A percentile compares a stretch with the other conserved stretches of the same genome.
Conservation (phyloP, 2,329 filamentous ascomycete genomes). For the Fusarium foetens region DNA sequence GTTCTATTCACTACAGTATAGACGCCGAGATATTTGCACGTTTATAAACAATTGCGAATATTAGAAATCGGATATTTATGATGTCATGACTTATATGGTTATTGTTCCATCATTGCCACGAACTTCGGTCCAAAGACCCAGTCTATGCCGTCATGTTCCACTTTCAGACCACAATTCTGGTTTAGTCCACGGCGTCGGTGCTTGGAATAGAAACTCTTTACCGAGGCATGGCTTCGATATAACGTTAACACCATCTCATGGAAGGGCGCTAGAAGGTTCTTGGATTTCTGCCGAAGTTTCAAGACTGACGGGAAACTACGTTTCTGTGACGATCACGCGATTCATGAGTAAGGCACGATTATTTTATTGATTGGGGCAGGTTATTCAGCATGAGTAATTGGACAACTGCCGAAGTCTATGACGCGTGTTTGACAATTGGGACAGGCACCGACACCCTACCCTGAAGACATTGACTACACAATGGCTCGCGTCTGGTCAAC, state of each 20-base stretch:
- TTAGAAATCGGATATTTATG: conserved; percentile 5
- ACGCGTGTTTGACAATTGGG: not conserved
- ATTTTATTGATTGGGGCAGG: not conserved
- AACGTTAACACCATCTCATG: not conserved
- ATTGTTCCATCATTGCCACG: not conserved
- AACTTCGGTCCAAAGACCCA: not conserved
- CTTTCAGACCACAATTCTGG: conserved; percentile 3
- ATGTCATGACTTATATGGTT: conserved; percentile 15
- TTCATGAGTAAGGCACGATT: not conserved
- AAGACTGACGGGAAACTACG: not conserved
- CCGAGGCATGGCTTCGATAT: not conserved
- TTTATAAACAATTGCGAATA: not conserved
- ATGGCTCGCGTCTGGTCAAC: not conserved
- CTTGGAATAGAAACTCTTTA: not conserved
- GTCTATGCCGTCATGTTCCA: conserved; percentile 28
- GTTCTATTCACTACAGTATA: accelerated
- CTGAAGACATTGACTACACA: not conserved
- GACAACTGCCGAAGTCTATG: not conserved
- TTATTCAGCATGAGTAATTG: conserved; percentile 12
- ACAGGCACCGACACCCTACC: not conserved
- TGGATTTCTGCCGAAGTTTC: not conserved
- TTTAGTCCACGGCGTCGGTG: not conserved
- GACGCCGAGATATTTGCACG: accelerated
- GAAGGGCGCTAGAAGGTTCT: not conserved
- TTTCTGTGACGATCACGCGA: not conserved